Conservation (phyloP, 2,329 filamentous ascomycete species). For the Shiraia sp. region DNA sequence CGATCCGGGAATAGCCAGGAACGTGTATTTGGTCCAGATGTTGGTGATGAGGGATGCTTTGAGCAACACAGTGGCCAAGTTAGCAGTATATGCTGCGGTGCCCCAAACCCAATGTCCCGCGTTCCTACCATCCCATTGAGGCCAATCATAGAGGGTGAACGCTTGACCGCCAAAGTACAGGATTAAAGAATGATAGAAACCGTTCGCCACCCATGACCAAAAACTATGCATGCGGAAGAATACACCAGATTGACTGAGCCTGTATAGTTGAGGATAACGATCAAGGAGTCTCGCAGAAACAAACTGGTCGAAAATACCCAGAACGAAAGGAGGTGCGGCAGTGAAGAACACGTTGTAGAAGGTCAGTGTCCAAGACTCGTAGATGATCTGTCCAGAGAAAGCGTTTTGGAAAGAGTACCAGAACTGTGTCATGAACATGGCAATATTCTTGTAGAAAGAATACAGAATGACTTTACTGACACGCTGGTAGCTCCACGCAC, state of each 20-base stretch:
- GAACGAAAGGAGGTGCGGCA: slow-evolving; percentile 85
- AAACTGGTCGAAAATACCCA: slow-evolving; percentile 97
- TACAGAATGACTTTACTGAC: slow-evolving; percentile 97
- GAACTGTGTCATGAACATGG: slow-evolving; percentile 98
- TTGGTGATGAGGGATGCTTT: slow-evolving; percentile 95
- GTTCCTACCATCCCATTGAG: slow-evolving; percentile 75
- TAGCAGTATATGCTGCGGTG: slow-evolving; percentile 88
- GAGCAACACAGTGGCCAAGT: slow-evolving; percentile 88
- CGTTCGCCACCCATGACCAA: slow-evolving; percentile 88
- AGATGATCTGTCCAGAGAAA: slow-evolving; percentile 97
- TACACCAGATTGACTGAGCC: slow-evolving; percentile 85
- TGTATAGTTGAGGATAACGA: slow-evolving; percentile 94
- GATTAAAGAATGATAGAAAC: slow-evolving; percentile 91
- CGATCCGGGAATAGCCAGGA: slow-evolving; percentile 92
- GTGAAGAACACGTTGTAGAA: slow-evolving; percentile 99
- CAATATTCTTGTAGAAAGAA: slow-evolving; percentile 99
- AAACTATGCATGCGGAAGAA: slow-evolving; percentile 96
- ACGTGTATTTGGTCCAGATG: slow-evolving; percentile 98
- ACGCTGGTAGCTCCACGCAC: slow-evolving; percentile 96
- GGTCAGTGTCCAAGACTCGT: slow-evolving; percentile 98
- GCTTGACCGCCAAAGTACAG: slow-evolving; percentile 84
- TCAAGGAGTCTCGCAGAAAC: slow-evolving; percentile 92
- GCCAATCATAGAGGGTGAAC: slow-evolving; percentile 81
- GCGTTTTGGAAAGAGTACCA: slow-evolving; percentile 98
- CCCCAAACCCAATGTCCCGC: slow-evolving; percentile 99